Evolutionary conservation across 768 basidiomycete species (phyloP).

Genomic region (Fomitopsis serialis): DNA sequence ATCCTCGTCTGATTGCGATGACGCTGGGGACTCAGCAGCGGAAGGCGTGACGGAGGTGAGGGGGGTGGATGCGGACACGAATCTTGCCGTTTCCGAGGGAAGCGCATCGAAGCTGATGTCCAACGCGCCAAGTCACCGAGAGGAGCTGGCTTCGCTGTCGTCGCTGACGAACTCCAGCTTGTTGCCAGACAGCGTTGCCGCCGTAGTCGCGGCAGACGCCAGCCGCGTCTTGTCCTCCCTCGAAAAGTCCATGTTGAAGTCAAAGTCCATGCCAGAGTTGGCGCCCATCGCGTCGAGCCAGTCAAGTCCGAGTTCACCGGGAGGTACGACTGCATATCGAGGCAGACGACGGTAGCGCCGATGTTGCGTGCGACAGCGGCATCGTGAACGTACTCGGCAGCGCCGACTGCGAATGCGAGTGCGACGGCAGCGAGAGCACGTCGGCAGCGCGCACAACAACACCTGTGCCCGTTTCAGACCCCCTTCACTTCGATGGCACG

Average conservation of each 20-base stretch:
- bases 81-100: conserved; percentile 65
- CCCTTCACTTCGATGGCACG: conserved; percentile 2
- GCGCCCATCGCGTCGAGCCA: conserved; percentile 20
- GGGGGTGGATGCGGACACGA: conserved; percentile 65
- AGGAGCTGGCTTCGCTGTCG: conserved; percentile 43
- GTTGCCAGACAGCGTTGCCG: conserved; percentile 23
- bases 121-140: conserved; percentile 40
- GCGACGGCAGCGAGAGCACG: conserved; percentile 63
- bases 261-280: conserved; percentile 32
- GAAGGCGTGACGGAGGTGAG: conserved; percentile 30
- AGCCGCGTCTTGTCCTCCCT: conserved; percentile 33
- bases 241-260: conserved; percentile 43
- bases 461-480: conserved; percentile 38
- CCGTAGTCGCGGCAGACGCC: conserved; percentile 27
- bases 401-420: conserved; percentile 40
- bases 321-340: conserved; percentile 31
- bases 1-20: conserved; percentile 1
- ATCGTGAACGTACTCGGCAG: conserved; percentile 53
- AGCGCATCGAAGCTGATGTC: conserved; percentile 72
- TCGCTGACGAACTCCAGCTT: conserved; percentile 58
- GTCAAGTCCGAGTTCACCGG: conserved; percentile 20
- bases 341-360: conserved; percentile 34
- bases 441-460: conserved; percentile 71
- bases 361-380: conserved; percentile 34
- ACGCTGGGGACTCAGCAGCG: conserved; percentile 21